Conservation (phyloP, 2,329 filamentous ascomycete genomes). For the Calonectria honghensis region DNA sequence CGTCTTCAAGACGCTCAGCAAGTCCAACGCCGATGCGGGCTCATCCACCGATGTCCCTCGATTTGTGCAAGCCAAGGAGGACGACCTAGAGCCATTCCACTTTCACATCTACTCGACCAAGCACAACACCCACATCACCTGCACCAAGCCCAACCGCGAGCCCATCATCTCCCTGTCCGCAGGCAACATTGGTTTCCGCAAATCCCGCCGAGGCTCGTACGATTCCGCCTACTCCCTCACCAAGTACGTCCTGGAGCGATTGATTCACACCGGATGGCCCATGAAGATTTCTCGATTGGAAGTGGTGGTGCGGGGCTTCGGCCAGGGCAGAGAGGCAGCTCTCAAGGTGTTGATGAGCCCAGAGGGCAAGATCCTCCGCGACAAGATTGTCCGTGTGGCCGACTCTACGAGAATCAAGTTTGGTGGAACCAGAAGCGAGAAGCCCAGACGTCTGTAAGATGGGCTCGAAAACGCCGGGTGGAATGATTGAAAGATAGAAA, state of each 20-base stretch:
- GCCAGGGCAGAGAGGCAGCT: constrained; percentile 89
- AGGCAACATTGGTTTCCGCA: constrained; percentile 94
- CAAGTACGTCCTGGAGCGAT: constrained; percentile 87
- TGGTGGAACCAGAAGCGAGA: constrained; percentile 91
- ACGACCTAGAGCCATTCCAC: constrained; percentile 81
- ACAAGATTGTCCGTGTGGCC: constrained; percentile 85
- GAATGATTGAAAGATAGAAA: constrained; percentile 42
- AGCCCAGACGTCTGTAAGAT: constrained; percentile 82
- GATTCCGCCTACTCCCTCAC: constrained; percentile 95
- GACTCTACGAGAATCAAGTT: constrained; percentile 96
- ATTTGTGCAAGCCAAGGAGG: constrained; percentile 57
- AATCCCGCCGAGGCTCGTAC: constrained; percentile 86
- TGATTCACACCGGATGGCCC: constrained; percentile 88
- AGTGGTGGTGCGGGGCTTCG: constrained; percentile 89
- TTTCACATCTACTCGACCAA: constrained; percentile 91
- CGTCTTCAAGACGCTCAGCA: constrained; percentile 62
- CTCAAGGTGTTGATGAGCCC: constrained; percentile 91
- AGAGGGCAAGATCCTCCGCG: constrained; percentile 85
- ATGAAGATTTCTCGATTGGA: constrained; percentile 86
- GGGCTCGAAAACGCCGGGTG: constrained; percentile 35
- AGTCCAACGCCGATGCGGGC: constrained; percentile 59
- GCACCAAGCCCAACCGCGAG: constrained; percentile 87
- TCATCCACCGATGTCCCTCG: constrained; percentile 52
- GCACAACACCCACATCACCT: constrained; percentile 96
- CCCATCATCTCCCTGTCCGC: constrained; percentile 87